These are phyloP conservation scores for Colletotrichum shisoi DNA, from an alignment of 2,329 filamentous ascomycete genomes.

Conservation along the genomic window DNA sequence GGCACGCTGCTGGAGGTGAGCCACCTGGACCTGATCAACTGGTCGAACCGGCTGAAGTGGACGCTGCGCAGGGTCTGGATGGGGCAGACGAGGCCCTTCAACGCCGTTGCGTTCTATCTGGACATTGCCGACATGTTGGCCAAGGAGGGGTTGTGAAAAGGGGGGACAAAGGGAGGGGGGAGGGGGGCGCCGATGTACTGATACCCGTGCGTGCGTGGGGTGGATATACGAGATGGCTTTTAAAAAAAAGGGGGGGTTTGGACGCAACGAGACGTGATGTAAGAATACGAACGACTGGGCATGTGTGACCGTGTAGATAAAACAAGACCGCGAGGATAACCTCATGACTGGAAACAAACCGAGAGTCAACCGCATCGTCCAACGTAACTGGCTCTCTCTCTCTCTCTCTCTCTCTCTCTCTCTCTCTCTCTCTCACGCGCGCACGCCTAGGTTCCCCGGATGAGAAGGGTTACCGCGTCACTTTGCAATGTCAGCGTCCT, in stretches of 20 bases:
- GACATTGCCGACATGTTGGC: conserved; percentile 75
- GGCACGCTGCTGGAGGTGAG: conserved; percentile 69
- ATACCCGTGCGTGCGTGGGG: neutral
- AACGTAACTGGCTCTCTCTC: too few relatives aligned
- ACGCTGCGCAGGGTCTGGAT: conserved; percentile 60
- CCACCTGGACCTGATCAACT: conserved; percentile 73
- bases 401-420: too few relatives aligned
- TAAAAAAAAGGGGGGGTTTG: neutral
- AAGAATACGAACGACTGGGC: neutral
- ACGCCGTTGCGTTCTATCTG: conserved; percentile 72
- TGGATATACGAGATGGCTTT: neutral
- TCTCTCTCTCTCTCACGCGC: too few relatives aligned
- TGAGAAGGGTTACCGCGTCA: too few relatives aligned
- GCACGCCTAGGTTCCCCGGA: too few relatives aligned
- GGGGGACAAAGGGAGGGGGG: too few relatives aligned
- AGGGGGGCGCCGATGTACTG: neutral
- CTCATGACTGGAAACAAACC: neutral
- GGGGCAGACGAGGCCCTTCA: conserved; percentile 67
- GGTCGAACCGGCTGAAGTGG: conserved; percentile 68
- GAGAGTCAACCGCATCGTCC: too few relatives aligned
- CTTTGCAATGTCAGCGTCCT: too few relatives aligned
- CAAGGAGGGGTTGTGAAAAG: conserved; percentile 63
- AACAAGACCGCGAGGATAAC: too few relatives aligned
- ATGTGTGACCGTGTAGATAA: neutral
- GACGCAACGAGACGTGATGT: neutral